Evolutionary conservation across 345 rosid genomes (phyloP), one percentile per base, ranked within the genome.

Genomic region (Boechera stricta): DNA sequence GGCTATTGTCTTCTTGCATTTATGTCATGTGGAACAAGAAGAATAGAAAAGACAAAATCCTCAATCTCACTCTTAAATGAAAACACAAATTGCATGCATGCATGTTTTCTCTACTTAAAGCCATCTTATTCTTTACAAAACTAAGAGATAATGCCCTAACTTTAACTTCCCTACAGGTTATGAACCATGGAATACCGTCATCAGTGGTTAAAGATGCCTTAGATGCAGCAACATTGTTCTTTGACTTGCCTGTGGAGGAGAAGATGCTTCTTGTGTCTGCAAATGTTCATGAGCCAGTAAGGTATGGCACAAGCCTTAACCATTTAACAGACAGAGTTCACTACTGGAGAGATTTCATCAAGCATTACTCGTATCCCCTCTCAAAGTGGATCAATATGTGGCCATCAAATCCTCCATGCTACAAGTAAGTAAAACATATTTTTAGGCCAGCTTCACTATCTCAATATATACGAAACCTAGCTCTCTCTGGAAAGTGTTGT

Each of bases 321-420:
- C 91, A 83, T 63, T 57, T 72, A 49, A 82, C 31, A 16, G 89
- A 88, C 69, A 80, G 75, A 76, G 83, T 86, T 77, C 85, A 78
- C 51, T 88, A 78, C 65, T 86, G 92, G 92, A 84, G 92, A 77
- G 92, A 88, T 64, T 88, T 88, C 81, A 77, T 88, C 59, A 88
- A 88, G 76, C 88, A 84, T 72, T 86, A 86, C 80, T 80, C 87
- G 69, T 82, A 88, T 76, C 92, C 92, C 7, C 73, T 84, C 72
- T 73, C 87, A n/a, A 77, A 83, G 2, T 88, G 90, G 92, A 84
- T 83, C 59, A 52, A 86, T 58, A 81, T 84, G 49, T 88, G 92
- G 92, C 90, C 92, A 77, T 75, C 83, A 64, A 83, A 82, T 70
- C 89, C 92, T 82, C 83, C 92, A 69, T 77, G 79, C 78, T 88